These are phyloP conservation scores for Fusarium sulawesiense DNA, from an alignment of 2,329 filamentous ascomycete species.

Conservation along the genomic window DNA sequence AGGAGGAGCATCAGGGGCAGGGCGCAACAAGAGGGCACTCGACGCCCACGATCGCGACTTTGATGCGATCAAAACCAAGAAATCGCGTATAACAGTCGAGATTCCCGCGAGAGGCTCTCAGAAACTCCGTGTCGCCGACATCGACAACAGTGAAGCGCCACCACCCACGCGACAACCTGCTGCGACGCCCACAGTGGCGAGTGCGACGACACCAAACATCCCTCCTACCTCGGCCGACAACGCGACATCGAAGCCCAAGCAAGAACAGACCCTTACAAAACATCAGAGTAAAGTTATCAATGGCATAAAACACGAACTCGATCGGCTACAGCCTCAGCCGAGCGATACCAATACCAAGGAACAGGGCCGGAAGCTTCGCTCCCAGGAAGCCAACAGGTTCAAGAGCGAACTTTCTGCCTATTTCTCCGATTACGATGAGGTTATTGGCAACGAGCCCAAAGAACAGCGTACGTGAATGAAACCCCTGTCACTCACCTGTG, in stretches of 20 bases:
- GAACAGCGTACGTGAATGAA: slow-evolving; percentile 73
- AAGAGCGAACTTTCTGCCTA: slow-evolving; percentile 93
- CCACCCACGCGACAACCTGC: slow-evolving; percentile 44
- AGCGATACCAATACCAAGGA: slow-evolving; percentile 61
- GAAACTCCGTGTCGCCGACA: slow-evolving; percentile 30
- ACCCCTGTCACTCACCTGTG: slow-evolving; percentile 30
- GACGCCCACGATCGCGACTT: slow-evolving; percentile 59
- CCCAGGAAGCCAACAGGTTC: slow-evolving; percentile 84
- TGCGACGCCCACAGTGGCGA: slow-evolving; percentile 39
- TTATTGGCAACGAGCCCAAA: slow-evolving; percentile 86
- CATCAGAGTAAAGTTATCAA: slow-evolving; percentile 69
- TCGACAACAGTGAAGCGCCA: slow-evolving; percentile 45
- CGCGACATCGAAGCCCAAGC: slow-evolving; percentile 35
- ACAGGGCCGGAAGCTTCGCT: slow-evolving; percentile 83
- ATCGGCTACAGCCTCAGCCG: slow-evolving; percentile 63
- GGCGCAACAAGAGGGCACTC: slow-evolving; percentile 60
- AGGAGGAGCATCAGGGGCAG: slow-evolving; percentile 47
- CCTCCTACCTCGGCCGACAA: slow-evolving; percentile 29
- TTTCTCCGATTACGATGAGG: slow-evolving; percentile 93
- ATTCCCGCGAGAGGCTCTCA: slow-evolving; percentile 55
- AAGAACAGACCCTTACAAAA: slow-evolving; percentile 56
- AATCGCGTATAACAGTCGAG: slow-evolving; percentile 64
- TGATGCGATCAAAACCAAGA: slow-evolving; percentile 61
- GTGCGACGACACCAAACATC: slow-evolving; percentile 28
- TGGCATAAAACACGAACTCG: slow-evolving; percentile 71